A percentile compares a stretch with the other conserved stretches of the same genome.
These are phyloP conservation scores for Arachis hypogaea DNA, from an alignment of 306 rosid genomes.

Conservation along the genomic window DNA sequence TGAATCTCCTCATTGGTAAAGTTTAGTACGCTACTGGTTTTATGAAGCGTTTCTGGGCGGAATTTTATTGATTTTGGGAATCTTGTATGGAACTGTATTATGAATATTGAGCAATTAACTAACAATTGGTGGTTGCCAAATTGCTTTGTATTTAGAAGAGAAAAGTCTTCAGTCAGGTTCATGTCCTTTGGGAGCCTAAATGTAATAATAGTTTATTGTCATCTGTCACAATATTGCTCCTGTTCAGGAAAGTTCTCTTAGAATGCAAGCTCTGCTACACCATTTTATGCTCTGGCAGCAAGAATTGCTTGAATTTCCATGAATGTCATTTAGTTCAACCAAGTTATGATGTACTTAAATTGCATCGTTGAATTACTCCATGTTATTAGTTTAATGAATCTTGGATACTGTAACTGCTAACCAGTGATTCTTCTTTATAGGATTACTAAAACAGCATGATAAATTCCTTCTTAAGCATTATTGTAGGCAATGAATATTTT, in stretches of 20 bases:
- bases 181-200: slow-evolving; percentile 23
- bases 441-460: not conserved
- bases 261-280: slow-evolving; percentile 7
- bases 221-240: not conserved
- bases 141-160: slow-evolving; percentile 18
- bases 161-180: slow-evolving; percentile 21
- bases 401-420: slow-evolving; percentile 9
- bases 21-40: not conserved
- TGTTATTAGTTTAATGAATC: not conserved
- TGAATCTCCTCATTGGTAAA: slow-evolving; percentile 15
- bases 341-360: not conserved
- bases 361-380: not conserved
- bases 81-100: slow-evolving; percentile 7
- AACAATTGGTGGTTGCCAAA: slow-evolving; percentile 1
- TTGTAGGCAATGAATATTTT: slow-evolving; percentile 20
- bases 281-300: slow-evolving; percentile 5
- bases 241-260: not conserved
- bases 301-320: slow-evolving; percentile 25
- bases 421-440: slow-evolving; percentile 19
- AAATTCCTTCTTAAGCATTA: slow-evolving; percentile 15
- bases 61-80: slow-evolving; percentile 22
- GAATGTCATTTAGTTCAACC: not conserved
- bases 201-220: slow-evolving; percentile 10
- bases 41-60: not conserved
- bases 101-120: slow-evolving; percentile 29